phyloP scores from a whole-genome alignment of 345 rosid species.

The Physaria fendleri region DNA sequence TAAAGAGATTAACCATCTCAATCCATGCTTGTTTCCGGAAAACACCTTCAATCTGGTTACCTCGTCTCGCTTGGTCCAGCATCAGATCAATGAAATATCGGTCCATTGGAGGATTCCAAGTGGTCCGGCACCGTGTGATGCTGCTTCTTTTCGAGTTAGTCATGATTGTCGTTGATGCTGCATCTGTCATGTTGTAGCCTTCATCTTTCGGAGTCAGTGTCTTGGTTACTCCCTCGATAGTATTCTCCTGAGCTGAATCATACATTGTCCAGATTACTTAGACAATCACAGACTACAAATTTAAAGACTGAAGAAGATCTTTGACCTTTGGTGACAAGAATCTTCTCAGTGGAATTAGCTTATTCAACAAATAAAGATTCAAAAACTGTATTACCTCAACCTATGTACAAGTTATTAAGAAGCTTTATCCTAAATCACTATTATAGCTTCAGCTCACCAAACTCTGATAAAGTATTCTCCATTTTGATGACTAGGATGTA shows the following conservation, averaged over 20 bases:
- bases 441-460: background rate
- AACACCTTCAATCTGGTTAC: slow-evolving; percentile 71
- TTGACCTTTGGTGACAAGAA: background rate
- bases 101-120: slow-evolving; percentile 93
- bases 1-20: slow-evolving; percentile 64
- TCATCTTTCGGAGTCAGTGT: slow-evolving; percentile 32
- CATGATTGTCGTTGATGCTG: slow-evolving; percentile 24
- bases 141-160: slow-evolving; percentile 18
- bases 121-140: slow-evolving; percentile 45
- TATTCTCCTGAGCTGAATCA: slow-evolving; percentile 18
- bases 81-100: slow-evolving; percentile 65
- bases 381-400: too few species aligned
- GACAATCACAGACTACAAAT: background rate
- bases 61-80: slow-evolving; percentile 69
- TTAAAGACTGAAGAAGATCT: background rate
- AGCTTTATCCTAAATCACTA: background rate
- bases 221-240: slow-evolving; percentile 19
- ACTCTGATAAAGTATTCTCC: background rate
- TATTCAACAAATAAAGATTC: too few species aligned
- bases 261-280: background rate
- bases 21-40: slow-evolving; percentile 78
- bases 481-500: background rate
- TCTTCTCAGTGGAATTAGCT: too few species aligned
- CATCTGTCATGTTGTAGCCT: slow-evolving; percentile 30
- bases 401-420: too few species aligned